Evolutionary conservation across 108 stramenopile genomes (phyloP).

Genomic region (Pseudonitzschia delicatissima): DNA sequence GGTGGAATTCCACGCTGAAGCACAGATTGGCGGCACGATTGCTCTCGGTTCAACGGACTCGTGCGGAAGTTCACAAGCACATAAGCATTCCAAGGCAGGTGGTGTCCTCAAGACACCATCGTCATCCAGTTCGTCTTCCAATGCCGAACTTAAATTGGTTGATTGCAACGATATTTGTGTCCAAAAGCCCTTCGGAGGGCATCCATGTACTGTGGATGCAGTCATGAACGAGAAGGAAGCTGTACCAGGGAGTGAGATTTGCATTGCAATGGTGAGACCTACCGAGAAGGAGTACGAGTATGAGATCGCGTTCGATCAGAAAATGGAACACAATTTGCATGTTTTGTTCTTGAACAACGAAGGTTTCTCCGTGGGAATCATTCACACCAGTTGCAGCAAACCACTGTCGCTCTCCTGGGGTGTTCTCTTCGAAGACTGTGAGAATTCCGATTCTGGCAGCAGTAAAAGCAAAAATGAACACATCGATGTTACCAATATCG

Average conservation of each 20-base stretch:
- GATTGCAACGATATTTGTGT: conserved; percentile 3
- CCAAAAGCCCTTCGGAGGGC: not conserved
- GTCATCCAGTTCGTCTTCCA: not conserved
- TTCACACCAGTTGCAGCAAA: conserved; percentile 12
- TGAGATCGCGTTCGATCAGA: not conserved
- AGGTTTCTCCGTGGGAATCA: not conserved
- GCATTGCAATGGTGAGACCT: conserved; percentile 7
- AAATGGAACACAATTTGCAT: not conserved
- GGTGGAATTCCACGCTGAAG: not conserved
- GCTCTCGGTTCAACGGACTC: not conserved
- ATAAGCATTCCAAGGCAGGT: too few species aligned
- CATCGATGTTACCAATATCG: not conserved
- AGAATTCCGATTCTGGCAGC: not conserved
- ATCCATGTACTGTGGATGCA: too few species aligned
- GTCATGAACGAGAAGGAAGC: too few species aligned
- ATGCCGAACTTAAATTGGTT: not conserved
- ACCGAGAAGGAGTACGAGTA: too few species aligned
- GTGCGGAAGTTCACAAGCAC: too few species aligned
- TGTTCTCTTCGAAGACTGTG: not conserved
- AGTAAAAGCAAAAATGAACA: not conserved
- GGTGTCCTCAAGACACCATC: not conserved
- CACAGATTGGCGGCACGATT: not conserved
- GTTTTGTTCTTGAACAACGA: conserved; percentile 3
- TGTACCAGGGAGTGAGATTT: conserved; percentile 8
- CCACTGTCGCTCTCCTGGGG: not conserved